Percentiles rank a stretch among this genome's conserved stretches.
phyloP scores from a whole-genome alignment of 1,139 yeast genomes.

The Taphrina betulina region DNA sequence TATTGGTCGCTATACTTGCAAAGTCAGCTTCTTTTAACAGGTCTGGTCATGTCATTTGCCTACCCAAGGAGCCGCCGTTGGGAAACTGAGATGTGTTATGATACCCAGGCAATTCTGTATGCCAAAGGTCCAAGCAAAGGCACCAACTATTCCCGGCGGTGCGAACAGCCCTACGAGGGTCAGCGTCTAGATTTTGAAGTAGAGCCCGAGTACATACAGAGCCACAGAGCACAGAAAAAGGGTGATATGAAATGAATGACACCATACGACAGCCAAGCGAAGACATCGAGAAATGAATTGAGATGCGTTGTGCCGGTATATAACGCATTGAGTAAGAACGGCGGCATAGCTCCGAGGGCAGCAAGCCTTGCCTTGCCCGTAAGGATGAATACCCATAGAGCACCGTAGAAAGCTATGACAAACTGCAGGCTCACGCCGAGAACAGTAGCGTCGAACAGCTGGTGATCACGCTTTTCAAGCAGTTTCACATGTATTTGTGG shows the following conservation, averaged over 20 bases:
- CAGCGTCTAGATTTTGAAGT: no score
- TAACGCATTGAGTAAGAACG: conserved; percentile 20
- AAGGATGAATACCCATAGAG: conserved; percentile 23
- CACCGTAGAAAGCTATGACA: conserved; percentile 23
- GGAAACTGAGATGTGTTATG: conserved; percentile 72
- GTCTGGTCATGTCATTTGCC: no score
- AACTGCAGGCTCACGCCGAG: conserved; percentile 20
- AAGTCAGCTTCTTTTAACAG: background rate
- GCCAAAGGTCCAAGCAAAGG: conserved; percentile 68
- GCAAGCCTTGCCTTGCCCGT: conserved; percentile 21
- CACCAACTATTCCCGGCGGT: conserved; percentile 68
- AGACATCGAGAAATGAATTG: conserved; percentile 62
- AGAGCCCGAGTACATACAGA: conserved; percentile 48
- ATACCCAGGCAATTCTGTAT: conserved; percentile 90
- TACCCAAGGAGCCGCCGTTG: conserved; percentile 98
- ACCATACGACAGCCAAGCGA: conserved; percentile 97
- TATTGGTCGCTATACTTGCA: conserved; percentile 65
- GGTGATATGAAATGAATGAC: conserved; percentile 85
- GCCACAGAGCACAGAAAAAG: conserved; percentile 73
- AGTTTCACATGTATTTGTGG: conserved; percentile 58
- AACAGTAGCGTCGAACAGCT: conserved; percentile 37
- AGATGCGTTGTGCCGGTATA: conserved; percentile 6
- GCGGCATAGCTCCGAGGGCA: conserved; percentile 22
- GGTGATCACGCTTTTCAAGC: conserved; percentile 48
- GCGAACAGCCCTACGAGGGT: conserved; percentile 64